Conservation (phyloP, 176 grass and related monocot genomes). For the Typha latifolia region DNA sequence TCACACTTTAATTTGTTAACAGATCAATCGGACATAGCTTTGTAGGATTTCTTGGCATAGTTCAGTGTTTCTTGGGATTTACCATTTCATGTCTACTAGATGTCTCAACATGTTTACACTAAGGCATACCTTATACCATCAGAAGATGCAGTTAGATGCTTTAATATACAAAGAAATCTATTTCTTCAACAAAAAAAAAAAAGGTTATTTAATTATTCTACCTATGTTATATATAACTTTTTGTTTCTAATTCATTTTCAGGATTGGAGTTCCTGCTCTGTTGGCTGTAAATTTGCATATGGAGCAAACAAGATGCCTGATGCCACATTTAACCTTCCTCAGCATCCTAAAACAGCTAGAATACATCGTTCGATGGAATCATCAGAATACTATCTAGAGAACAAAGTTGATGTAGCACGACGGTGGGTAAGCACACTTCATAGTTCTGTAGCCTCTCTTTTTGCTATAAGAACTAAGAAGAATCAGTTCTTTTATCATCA, state of each 20-base stretch:
- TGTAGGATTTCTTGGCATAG: too few species aligned
- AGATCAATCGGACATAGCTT: too few species aligned
- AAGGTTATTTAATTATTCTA: too few species aligned
- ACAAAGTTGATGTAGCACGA: constrained; percentile 68
- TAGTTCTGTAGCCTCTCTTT: constrained; percentile 20
- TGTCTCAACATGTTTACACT: too few species aligned
- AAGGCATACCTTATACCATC: too few species aligned
- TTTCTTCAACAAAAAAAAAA: too few species aligned
- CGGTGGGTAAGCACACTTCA: constrained; percentile 91
- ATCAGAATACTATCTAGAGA: constrained; percentile 88
- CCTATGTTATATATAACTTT: not conserved
- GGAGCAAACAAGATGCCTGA: constrained; percentile 61
- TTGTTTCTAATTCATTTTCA: constrained; percentile 25
- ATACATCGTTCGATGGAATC: constrained; percentile 96
- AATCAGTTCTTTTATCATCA: constrained; percentile 19
- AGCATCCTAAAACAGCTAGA: constrained; percentile 32
- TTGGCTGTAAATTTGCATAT: constrained; percentile 76
- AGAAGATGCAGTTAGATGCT: too few species aligned
- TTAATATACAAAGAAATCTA: too few species aligned
- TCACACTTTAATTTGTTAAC: too few species aligned
- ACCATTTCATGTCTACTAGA: too few species aligned
- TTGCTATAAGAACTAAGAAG: not conserved
- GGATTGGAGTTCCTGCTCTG: constrained; percentile 80
- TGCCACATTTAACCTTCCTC: constrained; percentile 70
- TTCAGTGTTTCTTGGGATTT: too few species aligned